Conservation (phyloP, 768 basidiomycete genomes). For the Lactifluus volemus region DNA sequence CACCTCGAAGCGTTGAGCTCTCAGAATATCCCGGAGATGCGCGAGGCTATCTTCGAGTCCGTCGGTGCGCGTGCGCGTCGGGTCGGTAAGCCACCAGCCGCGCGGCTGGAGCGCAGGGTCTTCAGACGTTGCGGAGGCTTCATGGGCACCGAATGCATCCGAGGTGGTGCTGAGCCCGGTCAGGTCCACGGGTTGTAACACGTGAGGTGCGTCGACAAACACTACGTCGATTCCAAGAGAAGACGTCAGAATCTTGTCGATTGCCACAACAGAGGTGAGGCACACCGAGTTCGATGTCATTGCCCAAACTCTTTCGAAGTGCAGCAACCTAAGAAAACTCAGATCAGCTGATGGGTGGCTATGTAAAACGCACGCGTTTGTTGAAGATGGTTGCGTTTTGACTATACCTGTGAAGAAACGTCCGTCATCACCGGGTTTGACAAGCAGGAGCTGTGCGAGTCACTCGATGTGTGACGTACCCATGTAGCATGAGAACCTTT, state of each 20-base stretch:
- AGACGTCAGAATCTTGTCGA: neutral
- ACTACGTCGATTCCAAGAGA: conserved; percentile 42
- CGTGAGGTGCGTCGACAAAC: conserved; percentile 62
- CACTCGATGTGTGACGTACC: conserved; percentile 3
- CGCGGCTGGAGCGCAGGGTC: conserved; percentile 52
- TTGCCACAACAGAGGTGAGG: neutral
- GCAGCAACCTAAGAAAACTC: conserved; percentile 47
- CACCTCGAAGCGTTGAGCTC: conserved; percentile 57
- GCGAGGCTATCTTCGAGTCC: conserved; percentile 54
- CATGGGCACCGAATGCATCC: conserved; percentile 34
- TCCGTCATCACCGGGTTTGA: neutral
- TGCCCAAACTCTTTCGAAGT: conserved; percentile 54
- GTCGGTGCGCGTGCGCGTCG: conserved; percentile 38
- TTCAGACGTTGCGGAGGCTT: conserved; percentile 25
- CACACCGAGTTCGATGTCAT: conserved; percentile 53
- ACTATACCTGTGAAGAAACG: conserved; percentile 37
- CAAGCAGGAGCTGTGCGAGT: neutral
- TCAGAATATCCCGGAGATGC: conserved; percentile 47
- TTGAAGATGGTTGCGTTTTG: conserved; percentile 62
- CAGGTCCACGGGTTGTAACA: conserved; percentile 60
- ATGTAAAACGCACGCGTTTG: conserved; percentile 42
- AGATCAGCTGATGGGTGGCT: neutral
- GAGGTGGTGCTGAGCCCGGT: conserved; percentile 25
- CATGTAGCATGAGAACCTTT: conserved; percentile 14
- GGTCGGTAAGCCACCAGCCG: conserved; percentile 62